Evolutionary conservation across 768 basidiomycete genomes (phyloP), one percentile per base, ranked within the genome.

Genomic region (Macrocybe gigantea): DNA sequence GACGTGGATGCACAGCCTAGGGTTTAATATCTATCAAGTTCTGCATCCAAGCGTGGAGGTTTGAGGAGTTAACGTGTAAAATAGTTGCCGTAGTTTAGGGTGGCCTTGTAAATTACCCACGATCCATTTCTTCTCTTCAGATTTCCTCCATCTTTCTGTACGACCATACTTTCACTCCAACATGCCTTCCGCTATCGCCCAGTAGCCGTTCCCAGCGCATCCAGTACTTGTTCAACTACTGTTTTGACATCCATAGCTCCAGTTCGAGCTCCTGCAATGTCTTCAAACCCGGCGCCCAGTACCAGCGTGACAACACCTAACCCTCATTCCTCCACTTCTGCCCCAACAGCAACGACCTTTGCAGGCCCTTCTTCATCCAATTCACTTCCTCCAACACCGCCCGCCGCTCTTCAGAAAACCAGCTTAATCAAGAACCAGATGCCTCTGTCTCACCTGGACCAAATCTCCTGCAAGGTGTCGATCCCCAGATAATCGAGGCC

Each of bases 401-500:
- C 45, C 7, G 49, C 55, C 15, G 49, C 38, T 36, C 53, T n/a
- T 47, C 53, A 43, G 68, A 64, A 37, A 22, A 22, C 22, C 22
- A 22, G 22, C 4, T 22, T 22, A 22, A 1, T 22, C 22, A 22
- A 35, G 61, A 65, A 11, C 50, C 51, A 34, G 61, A 60, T 37
- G 50, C 44, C 51, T 41, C 51, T 32, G 29, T 54, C 31, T 44
- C 55, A 49, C 38, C 54, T 39, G 33, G 33, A 47, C 15, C 51
- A 44, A 51, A 49, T 55, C 48, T 56, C 41, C 29, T 51, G 41
- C 54, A 62, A 48, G 87, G 87, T 51, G 78, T 82, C 53, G 89
- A 92, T 71, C 74, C 79, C 7, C 83, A 85, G 64, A 89, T 93
- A 57, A 59, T 92, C 57, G 89, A 93, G 63, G 90, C 91, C 14